Evolutionary conservation across 2,329 filamentous ascomycete genomes (phyloP), one percentile per base, ranked within the genome.

Genomic region (Fusarium temperatum): DNA sequence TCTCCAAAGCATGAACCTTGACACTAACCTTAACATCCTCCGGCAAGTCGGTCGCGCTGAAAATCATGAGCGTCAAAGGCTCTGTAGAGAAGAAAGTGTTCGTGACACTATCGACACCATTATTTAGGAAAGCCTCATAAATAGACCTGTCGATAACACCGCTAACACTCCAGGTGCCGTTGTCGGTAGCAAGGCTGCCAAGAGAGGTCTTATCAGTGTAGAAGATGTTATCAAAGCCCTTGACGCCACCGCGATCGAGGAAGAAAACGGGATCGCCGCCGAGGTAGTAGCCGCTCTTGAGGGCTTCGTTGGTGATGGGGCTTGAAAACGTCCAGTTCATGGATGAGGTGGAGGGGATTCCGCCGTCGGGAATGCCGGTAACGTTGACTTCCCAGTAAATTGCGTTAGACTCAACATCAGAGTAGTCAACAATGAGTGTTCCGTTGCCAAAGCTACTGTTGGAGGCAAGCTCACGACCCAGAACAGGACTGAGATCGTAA

Each of bases 371-470:
- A 12, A 81, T 72, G 1, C 79, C 82, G 15, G 86, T 87, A 44
- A 91, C 81, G 68, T 89, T 88, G 50, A 85, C 84, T 61, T 89
- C 86, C 75, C 90, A 86, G 75, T 88, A 89, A 6, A 91, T 74
- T 0, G 89, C 88, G 12, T 86, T 85, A 3, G 73, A 75, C 17
- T 70, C 48, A 10, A 75, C 60, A 8, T 63, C 53, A 4, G 85
- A 83, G 79, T 88, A 91, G 77, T 90, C 86, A 0, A 89, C 77
- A 2, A 83, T 75, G 3, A 90, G 65, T 1, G 81, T 84, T 24
- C 83, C 83, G 74, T 90, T 90, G 22, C 81, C 85, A 8, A 89
- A 79, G 36, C 78, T 82, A 2, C 79, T 79, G 58, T 84, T 84
- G 57, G 82, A 82, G 8, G 84, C 84, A 0, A 90, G 81, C 41